A percentile compares a stretch with the other conserved stretches of the same genome.
Evolutionary conservation across 176 grass and related monocot species (phyloP).

Genomic region (Elaeis guineensis): DNA sequence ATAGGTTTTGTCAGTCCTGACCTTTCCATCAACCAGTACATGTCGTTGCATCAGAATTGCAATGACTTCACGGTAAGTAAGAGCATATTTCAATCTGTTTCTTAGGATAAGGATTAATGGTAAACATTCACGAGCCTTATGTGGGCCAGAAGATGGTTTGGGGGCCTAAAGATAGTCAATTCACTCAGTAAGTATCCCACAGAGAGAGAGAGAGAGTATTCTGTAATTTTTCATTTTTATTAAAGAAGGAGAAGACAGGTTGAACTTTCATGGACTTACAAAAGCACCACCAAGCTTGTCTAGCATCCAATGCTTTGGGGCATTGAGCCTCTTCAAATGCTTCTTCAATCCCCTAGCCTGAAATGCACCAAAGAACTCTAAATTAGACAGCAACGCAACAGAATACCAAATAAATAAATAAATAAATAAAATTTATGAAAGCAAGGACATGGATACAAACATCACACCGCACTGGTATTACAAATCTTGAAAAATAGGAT

Average conservation of each 20-base stretch:
- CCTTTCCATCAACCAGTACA: conserved; percentile 11
- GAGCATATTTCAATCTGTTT: conserved; percentile 12
- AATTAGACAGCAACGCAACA: too few species aligned
- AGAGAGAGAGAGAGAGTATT: too few species aligned
- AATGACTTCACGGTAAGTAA: conserved; percentile 10
- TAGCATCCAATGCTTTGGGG: conserved; percentile 15
- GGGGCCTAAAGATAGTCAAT: conserved; percentile 5
- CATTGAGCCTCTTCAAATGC: conserved; percentile 18
- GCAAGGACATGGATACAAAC: too few species aligned
- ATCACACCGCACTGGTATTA: too few species aligned
- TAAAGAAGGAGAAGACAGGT: too few species aligned
- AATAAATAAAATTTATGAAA: too few species aligned
- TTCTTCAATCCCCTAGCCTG: conserved; percentile 20
- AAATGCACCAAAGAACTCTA: too few species aligned
- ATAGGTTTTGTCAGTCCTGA: conserved; percentile 11
- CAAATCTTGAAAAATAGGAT: too few species aligned
- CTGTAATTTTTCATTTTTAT: too few species aligned
- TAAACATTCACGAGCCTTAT: conserved; percentile 6
- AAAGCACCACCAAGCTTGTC: conserved; percentile 17
- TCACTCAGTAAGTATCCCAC: too few species aligned
- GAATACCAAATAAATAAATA: too few species aligned
- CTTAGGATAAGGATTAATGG: conserved; percentile 6
- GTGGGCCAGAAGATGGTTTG: conserved; percentile 17
- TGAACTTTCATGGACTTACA: background rate
- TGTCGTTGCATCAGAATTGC: conserved; percentile 11